Evolutionary conservation across 1,139 yeast species (phyloP).

Genomic region (Pichia inconspicua): DNA sequence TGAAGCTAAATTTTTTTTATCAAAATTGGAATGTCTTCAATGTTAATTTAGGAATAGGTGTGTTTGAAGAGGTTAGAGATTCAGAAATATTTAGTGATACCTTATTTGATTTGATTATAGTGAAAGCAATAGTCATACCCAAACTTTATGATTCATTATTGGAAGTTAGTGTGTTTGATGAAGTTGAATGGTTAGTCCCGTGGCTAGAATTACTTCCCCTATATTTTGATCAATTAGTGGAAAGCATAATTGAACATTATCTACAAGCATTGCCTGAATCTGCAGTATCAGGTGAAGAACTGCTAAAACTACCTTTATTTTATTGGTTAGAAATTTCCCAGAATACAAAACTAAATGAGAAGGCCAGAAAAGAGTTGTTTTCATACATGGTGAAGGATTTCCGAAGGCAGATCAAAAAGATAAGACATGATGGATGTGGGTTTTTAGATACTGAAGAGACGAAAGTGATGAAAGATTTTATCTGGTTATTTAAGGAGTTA

Average conservation of each 20-base stretch:
- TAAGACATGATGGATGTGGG: not conserved
- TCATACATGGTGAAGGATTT: not conserved
- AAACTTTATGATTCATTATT: conserved; percentile 28
- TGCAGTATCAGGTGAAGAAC: not conserved
- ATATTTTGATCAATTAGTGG: conserved; percentile 22
- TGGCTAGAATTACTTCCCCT: conserved; percentile 30
- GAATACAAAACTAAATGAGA: not conserved
- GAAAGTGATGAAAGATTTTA: not conserved
- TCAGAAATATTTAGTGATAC: not conserved
- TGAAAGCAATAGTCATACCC: conserved; percentile 31
- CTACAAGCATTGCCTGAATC: conserved; percentile 10
- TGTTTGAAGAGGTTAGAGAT: conserved; percentile 32
- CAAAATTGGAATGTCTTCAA: conserved; percentile 29
- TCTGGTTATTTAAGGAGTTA: not conserved
- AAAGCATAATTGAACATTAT: conserved; percentile 29
- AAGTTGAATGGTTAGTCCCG: conserved; percentile 34
- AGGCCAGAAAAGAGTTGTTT: not conserved
- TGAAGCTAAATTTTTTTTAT: conserved; percentile 26
- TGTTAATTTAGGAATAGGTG: conserved; percentile 28
- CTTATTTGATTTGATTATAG: conserved; percentile 16
- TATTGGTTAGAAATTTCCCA: conserved; percentile 2
- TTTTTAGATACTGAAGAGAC: not conserved
- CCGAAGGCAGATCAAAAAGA: not conserved
- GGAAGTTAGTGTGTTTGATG: not conserved
- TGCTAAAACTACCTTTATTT: not conserved